These are phyloP conservation scores for Cutaneotrichosporon dermatis DNA, from an alignment of 1,284 basidiomycete genomes.

Conservation along the genomic window DNA sequence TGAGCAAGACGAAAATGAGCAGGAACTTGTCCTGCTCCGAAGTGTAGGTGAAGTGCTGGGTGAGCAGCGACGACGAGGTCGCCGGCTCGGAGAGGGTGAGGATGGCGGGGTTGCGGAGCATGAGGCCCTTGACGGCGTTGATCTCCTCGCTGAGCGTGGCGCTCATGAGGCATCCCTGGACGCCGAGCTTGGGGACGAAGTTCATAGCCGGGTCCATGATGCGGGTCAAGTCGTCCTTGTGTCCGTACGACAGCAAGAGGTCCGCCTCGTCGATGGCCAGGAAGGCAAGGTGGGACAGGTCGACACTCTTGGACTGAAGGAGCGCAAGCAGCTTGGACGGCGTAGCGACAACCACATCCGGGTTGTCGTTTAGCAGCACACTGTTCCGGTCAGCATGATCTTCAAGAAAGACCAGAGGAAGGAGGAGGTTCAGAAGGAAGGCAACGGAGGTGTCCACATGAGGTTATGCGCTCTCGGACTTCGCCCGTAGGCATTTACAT, in stretches of 20 bases:
- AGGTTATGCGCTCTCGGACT: slow-evolving; percentile 50
- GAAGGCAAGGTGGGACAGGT: slow-evolving; percentile 60
- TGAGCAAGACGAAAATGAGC: slow-evolving; percentile 88
- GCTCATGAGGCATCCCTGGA: slow-evolving; percentile 94
- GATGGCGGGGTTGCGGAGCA: slow-evolving; percentile 78
- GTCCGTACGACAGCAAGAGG: slow-evolving; percentile 93
- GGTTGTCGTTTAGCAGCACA: slow-evolving; percentile 76
- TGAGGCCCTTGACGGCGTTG: slow-evolving; percentile 79
- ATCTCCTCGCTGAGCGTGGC: slow-evolving; percentile 98
- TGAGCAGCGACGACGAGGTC: slow-evolving; percentile 60
- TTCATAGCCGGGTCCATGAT: slow-evolving; percentile 60
- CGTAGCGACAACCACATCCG: slow-evolving; percentile 88
- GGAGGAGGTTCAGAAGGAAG: slow-evolving; percentile 46
- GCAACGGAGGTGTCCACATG: slow-evolving; percentile 49
- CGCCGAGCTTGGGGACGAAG: slow-evolving; percentile 73
- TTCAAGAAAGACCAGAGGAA: background rate
- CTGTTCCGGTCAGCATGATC: slow-evolving; percentile 40
- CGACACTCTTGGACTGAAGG: slow-evolving; percentile 67
- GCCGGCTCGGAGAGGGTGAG: slow-evolving; percentile 84
- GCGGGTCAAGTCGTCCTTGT: slow-evolving; percentile 82
- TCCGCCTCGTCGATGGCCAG: slow-evolving; percentile 98
- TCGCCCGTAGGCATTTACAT: slow-evolving; percentile 41
- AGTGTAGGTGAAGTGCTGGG: slow-evolving; percentile 75
- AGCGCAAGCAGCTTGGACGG: slow-evolving; percentile 77
- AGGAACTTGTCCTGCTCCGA: slow-evolving; percentile 95